These are phyloP conservation scores for Diaporthe capsici DNA, from an alignment of 2,329 filamentous ascomycete species.

Conservation along the genomic window DNA sequence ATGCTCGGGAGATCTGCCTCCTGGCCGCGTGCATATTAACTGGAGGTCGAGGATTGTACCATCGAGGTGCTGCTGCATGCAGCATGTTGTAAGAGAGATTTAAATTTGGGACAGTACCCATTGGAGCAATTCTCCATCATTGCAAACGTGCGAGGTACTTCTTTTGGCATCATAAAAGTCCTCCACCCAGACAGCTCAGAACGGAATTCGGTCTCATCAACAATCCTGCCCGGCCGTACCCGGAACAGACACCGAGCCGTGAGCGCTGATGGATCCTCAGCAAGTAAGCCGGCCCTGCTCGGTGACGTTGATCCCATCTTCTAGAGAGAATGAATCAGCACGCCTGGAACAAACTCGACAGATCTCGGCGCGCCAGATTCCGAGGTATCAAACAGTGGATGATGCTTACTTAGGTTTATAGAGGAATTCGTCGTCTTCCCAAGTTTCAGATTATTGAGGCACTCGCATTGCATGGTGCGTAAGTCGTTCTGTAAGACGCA, in stretches of 20 bases:
- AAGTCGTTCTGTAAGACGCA: not conserved
- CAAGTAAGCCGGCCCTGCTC: constrained; percentile 1
- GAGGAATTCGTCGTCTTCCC: constrained; percentile 9
- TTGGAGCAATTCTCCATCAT: not conserved
- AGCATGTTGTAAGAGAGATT: no score
- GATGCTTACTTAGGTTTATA: constrained; percentile 5
- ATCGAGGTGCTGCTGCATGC: no score
- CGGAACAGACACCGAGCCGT: not conserved
- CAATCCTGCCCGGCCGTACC: not conserved
- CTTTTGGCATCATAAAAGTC: not conserved
- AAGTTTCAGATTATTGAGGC: not conserved
- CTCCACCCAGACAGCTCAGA: not conserved
- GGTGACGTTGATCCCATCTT: not conserved
- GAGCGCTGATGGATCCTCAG: not conserved
- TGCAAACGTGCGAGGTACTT: not conserved
- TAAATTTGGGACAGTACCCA: no score
- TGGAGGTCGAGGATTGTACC: no score
- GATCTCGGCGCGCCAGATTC: no score
- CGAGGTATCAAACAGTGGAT: no score
- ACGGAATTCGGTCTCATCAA: not conserved
- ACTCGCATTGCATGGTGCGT: constrained; percentile 5
- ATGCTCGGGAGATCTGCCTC: no score
- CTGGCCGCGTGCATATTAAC: no score
- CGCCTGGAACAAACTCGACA: accelerated
- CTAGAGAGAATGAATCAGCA: not conserved